Conservation (phyloP, 257 asterid genomes). For the Plectranthus barbatus region DNA sequence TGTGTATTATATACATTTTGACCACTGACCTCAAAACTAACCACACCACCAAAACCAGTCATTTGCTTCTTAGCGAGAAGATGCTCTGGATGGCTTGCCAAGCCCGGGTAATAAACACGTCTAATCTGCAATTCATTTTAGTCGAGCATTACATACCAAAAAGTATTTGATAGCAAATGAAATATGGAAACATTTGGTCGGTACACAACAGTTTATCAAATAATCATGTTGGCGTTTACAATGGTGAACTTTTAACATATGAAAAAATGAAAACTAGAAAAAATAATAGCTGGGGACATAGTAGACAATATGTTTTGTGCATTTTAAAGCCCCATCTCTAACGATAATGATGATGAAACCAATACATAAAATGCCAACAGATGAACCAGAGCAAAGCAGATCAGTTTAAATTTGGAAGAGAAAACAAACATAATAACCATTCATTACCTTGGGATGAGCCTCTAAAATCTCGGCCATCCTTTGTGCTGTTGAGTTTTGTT, state of each 20-base stretch:
- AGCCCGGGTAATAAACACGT: constrained; percentile 85
- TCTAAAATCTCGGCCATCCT: constrained; percentile 98
- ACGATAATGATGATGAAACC: neutral
- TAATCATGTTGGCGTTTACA: no score
- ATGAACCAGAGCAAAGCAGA: neutral
- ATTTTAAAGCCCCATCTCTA: neutral
- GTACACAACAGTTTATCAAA: neutral
- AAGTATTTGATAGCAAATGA: neutral
- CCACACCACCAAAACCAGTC: constrained; percentile 95
- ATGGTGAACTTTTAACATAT: neutral
- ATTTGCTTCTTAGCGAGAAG: constrained; percentile 76
- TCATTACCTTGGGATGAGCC: constrained; percentile 94
- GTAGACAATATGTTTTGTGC: no score
- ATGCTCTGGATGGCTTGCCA: constrained; percentile 88
- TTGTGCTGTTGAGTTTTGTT: constrained; percentile 85
- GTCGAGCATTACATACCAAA: neutral
- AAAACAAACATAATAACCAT: neutral
- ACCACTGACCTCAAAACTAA: constrained; percentile 83
- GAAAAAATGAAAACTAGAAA: neutral
- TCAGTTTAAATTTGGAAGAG: neutral
- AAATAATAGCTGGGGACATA: neutral
- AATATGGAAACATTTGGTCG: neutral
- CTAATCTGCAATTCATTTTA: constrained; percentile 43
- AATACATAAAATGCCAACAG: neutral
- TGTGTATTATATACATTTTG: neutral